phyloP scores from a whole-genome alignment of 257 asterid species.

The Nicotiana attenuata region DNA sequence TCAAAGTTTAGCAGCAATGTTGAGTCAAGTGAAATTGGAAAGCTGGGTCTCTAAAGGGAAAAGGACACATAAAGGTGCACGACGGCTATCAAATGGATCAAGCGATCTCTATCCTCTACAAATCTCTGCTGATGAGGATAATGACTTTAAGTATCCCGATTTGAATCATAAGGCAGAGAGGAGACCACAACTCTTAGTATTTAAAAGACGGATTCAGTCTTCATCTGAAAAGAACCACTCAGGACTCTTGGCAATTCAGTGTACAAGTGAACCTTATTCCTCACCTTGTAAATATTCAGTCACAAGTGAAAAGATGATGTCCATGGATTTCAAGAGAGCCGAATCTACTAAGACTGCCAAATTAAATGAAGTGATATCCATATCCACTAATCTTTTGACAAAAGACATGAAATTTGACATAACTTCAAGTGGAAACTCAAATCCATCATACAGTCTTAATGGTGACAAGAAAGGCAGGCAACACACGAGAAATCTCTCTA shows the following conservation, averaged over 20 bases:
- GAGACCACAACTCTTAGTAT: conserved; percentile 29
- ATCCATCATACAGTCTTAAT: conserved; percentile 22
- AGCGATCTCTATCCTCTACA: conserved; percentile 23
- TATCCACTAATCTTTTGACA: conserved; percentile 18
- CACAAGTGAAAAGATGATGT: conserved; percentile 12
- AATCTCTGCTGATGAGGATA: conserved; percentile 19
- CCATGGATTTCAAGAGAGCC: conserved; percentile 17
- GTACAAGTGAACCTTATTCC: conserved; percentile 15
- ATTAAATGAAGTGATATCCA: conserved; percentile 17
- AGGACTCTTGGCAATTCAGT: conserved; percentile 17
- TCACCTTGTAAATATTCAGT: conserved; percentile 18
- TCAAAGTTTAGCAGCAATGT: conserved; percentile 19
- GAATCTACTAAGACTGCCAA: conserved; percentile 22
- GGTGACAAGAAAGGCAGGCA: conserved; percentile 24
- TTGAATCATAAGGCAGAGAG: conserved; percentile 19
- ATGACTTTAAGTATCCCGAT: conserved; percentile 23
- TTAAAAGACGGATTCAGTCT: conserved; percentile 25
- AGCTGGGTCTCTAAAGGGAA: conserved; percentile 48
- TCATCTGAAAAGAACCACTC: conserved; percentile 21
- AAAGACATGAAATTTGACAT: conserved; percentile 20
- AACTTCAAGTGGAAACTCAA: conserved; percentile 18
- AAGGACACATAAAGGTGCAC: conserved; percentile 33
- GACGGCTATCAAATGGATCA: conserved; percentile 22
- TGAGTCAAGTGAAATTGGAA: conserved; percentile 23
- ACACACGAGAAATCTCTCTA: conserved; percentile 25